Base-by-base conservation (phyloP, 1,284 basidiomycete genomes). In the Leccinum insolens region DNA sequence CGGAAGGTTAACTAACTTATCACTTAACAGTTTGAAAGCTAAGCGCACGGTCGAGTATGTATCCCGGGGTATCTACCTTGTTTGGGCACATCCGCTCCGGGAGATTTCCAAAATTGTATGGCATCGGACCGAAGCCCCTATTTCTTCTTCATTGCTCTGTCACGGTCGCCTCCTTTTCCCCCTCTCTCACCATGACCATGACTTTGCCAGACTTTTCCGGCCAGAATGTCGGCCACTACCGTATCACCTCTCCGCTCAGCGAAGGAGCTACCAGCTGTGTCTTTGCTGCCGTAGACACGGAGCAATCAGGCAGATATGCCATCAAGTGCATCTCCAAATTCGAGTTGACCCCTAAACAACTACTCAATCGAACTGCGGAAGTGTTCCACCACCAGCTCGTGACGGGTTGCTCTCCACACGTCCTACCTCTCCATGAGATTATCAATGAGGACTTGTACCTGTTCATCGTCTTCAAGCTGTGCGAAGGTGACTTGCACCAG, bases 201-300 rank as follows among this genome's bases (percentile, higher is more conserved):
- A 22, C 59, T 4, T 15, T 64, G 1, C 89, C 84, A 67, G 80
- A 86, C 69, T 82, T 87, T 70, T 76, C 82, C 65, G 84, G 84
- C 64, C 75, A 76, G 68, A 77, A 72, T 64, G 81, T 92, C 70
- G 85, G 86, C 75, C 84, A 85, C 63, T 84, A 92, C 73, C 84
- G 86, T 74, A 84, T 95, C 70, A 78, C 89, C 69, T 84, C 88
- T 67, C 83, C 86, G 62, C 83, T 95, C 64, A 94, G 92, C 58
- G 82, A 88, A 60, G 94, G 94, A 49, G 89, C 91, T 11, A 95
- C 93, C 72, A 93, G 93, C 63, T 88, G 90, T 66, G 94, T 95
- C 71, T 95, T 95, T 80, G 85, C 87, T 66, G 92, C 89, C 17
- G 76, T 88, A 63, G 89, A 91, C 71, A 74, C 75, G 14, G 66